These are phyloP conservation scores for Ciborinia camelliae DNA, from an alignment of 2,329 filamentous ascomycete genomes.

Conservation along the genomic window DNA sequence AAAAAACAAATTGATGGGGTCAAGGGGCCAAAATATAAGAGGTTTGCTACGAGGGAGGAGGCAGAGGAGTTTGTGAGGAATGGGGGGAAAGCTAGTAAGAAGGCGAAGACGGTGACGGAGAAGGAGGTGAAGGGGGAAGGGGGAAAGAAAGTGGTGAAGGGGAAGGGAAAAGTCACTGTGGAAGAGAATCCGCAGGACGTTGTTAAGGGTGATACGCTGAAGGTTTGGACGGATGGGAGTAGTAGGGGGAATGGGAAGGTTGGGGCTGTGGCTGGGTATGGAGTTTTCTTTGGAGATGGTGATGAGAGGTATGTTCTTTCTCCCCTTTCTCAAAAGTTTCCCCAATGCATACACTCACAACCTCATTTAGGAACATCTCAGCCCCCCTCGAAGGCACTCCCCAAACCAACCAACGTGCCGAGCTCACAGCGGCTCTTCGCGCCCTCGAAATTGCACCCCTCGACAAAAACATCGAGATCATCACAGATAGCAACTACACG, in stretches of 20 bases:
- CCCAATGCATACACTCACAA: background rate
- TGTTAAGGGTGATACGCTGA: constrained; percentile 37
- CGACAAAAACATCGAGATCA: constrained; percentile 68
- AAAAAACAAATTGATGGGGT: constrained; percentile 70
- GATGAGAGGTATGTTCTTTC: constrained; percentile 49
- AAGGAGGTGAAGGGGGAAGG: constrained; percentile 22
- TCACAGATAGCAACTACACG: constrained; percentile 85
- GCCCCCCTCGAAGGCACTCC: constrained; percentile 37
- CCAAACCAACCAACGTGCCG: constrained; percentile 96
- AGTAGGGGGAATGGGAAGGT: constrained; percentile 54
- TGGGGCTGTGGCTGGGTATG: constrained; percentile 57
- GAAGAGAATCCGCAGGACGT: constrained; percentile 17
- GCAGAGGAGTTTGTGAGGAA: constrained; percentile 71
- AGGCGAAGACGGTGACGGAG: constrained; percentile 33
- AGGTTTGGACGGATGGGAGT: constrained; percentile 63
- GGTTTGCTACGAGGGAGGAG: constrained; percentile 64
- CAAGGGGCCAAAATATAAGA: constrained; percentile 67
- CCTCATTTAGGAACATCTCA: constrained; percentile 48
- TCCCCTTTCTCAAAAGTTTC: constrained; percentile 1
- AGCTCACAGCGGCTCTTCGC: constrained; percentile 81
- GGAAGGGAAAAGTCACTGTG: background rate
- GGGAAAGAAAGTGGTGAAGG: constrained; percentile 26
- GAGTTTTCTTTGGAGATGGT: constrained; percentile 58
- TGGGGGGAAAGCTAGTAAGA: constrained; percentile 34
- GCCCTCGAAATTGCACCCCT: constrained; percentile 73